A percentile compares a stretch with the other conserved stretches of the same genome.
phyloP scores from a whole-genome alignment of 2,329 filamentous ascomycete species.

The Diaporthe ampelina region DNA sequence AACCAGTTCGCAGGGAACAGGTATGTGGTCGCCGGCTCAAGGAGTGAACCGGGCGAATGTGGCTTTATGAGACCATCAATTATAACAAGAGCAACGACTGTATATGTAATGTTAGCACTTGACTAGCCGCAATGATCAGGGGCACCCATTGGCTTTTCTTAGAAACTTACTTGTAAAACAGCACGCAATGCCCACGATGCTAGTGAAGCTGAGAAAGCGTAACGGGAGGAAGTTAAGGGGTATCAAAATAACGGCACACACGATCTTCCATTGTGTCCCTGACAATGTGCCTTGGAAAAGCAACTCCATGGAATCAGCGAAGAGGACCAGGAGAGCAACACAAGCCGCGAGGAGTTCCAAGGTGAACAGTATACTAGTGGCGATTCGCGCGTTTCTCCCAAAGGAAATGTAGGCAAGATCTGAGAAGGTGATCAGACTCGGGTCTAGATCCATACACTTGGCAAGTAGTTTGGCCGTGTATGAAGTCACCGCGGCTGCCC shows the following conservation, averaged over 20 bases:
- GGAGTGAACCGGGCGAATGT: constrained; percentile 83
- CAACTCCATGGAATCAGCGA: constrained; percentile 87
- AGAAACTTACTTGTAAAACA: constrained; percentile 84
- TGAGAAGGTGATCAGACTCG: constrained; percentile 90
- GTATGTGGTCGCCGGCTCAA: constrained; percentile 83
- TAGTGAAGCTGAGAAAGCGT: constrained; percentile 88
- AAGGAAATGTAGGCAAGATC: constrained; percentile 94
- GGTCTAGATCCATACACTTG: constrained; percentile 89
- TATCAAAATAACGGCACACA: constrained; percentile 83
- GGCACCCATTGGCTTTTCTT: too few species aligned
- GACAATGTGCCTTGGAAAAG: constrained; percentile 79
- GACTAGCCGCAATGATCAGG: constrained; percentile 27
- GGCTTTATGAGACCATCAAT: constrained; percentile 89
- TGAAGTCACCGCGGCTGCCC: constrained; percentile 81
- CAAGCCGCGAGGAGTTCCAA: constrained; percentile 89
- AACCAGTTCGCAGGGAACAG: constrained; percentile 89
- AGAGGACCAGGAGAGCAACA: constrained; percentile 91
- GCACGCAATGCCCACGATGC: constrained; percentile 90
- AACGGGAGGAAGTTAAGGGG: constrained; percentile 89
- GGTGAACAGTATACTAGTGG: constrained; percentile 88
- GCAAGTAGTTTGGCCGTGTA: constrained; percentile 90
- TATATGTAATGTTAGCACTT: background rate
- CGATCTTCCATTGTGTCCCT: constrained; percentile 83
- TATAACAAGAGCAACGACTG: constrained; percentile 87
- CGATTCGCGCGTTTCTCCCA: constrained; percentile 82